phyloP scores from a whole-genome alignment of 2,329 filamentous ascomycete species.

The Nemania sp. region DNA sequence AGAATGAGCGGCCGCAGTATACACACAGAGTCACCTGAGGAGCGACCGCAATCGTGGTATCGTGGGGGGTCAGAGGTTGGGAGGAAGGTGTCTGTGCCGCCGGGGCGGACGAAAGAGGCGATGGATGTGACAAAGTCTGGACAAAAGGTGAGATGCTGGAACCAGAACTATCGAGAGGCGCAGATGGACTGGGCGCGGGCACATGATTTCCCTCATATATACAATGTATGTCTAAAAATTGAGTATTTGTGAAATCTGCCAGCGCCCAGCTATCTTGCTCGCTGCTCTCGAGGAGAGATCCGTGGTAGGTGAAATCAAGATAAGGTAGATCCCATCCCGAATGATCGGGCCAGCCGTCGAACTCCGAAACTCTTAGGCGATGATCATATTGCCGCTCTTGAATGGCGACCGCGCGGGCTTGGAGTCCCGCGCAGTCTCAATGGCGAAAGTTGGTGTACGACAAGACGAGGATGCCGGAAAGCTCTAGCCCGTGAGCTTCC shows the following conservation, averaged over 20 bases:
- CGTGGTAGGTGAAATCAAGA: not conserved
- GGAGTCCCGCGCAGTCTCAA: constrained; percentile 4
- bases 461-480: too few relatives aligned
- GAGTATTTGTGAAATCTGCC: not conserved
- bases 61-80: not conserved
- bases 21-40: not conserved
- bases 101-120: not conserved
- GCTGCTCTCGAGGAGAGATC: not conserved
- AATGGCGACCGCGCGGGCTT: constrained; percentile 3
- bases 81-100: not conserved
- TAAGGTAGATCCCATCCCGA: constrained; percentile 10
- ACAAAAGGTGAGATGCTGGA: not conserved
- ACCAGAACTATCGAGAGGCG: not conserved
- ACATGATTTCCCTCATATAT: not conserved
- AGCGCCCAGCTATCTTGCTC: not conserved
- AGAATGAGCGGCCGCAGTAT: constrained; percentile 2
- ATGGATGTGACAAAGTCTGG: not conserved
- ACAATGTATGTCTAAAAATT: too few relatives aligned
- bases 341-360: not conserved
- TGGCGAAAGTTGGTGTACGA: too few relatives aligned
- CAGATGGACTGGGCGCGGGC: not conserved
- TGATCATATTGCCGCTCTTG: constrained; percentile 1
- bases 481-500: too few relatives aligned
- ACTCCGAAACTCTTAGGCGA: not conserved
- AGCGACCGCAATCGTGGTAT: not conserved